Evolutionary conservation across 179 eudicot genomes (phyloP).

Genomic region (Gypsophila paniculata): DNA sequence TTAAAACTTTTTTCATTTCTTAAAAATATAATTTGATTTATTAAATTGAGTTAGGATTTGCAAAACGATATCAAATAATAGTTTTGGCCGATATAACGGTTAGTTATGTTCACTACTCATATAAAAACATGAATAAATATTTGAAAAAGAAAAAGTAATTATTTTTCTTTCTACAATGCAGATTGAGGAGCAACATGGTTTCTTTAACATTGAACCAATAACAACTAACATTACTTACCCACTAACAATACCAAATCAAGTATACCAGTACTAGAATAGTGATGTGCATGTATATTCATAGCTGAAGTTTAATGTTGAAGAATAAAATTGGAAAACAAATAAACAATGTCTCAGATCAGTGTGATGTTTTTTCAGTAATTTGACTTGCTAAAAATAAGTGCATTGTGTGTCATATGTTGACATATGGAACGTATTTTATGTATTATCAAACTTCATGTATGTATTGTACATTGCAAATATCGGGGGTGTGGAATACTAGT

Average conservation of each 20-base stretch:
- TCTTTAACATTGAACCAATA: conserved; percentile 39
- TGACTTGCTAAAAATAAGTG: background rate
- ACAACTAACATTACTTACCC: conserved; percentile 47
- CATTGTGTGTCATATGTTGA: background rate
- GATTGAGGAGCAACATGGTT: conserved; percentile 64
- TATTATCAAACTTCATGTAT: background rate
- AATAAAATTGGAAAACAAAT: conserved; percentile 10
- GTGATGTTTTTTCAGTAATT: background rate
- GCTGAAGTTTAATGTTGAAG: background rate
- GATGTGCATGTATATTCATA: background rate
- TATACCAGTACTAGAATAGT: conserved; percentile 45
- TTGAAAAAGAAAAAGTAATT: too few relatives aligned
- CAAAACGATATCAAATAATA: too few relatives aligned
- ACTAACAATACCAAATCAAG: conserved; percentile 53
- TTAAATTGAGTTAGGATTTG: too few relatives aligned
- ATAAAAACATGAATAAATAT: too few relatives aligned
- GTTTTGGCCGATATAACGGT: too few relatives aligned
- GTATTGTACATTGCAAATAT: too few relatives aligned
- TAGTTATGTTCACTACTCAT: too few relatives aligned
- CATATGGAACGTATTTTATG: background rate
- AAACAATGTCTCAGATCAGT: background rate
- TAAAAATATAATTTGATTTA: too few relatives aligned
- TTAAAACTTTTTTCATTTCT: too few relatives aligned
- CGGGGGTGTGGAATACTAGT: too few relatives aligned
- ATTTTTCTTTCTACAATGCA: conserved; percentile 20